Evolutionary conservation across 345 rosid genomes (phyloP), one percentile per base, ranked within the genome.

Genomic region (Carallia brachiata): DNA sequence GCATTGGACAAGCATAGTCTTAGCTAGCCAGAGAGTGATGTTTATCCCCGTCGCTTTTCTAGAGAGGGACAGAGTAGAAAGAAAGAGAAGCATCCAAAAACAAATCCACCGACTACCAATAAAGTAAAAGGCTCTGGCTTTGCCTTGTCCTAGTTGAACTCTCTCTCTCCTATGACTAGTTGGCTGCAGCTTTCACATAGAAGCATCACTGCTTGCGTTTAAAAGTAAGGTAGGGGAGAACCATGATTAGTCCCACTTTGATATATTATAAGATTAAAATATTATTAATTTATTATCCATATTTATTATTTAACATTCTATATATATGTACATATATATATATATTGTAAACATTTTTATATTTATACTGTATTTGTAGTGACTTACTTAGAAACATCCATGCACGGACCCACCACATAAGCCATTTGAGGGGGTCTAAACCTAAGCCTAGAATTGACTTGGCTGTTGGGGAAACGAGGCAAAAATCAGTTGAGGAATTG

Each of bases 161-260:
- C 84, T 68, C 69, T 52, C 18, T 52, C 18, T 44, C 31, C 23
- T 15, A 7, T 12, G 12, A 28, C 70, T 50, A 39, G 64, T 54
- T 70, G 67, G 54, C 60, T 13, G 67, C 68, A 54, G 53, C 65
- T 71, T 79, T 73, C 72, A 55, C 59, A 60, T n/a, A 55, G 30
- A 7, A 19, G 67, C 73, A 84, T 80, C 81, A 77, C 76, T 63
- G 79, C 70, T 80, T 75, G 81, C 82, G 82, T 77, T 79, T 79
- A 65, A 77, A 81, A 73, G 61, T 60, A 17, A 77, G 7, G 79
- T 75, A 73, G 63, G 36, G n/a, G 65, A 59, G 70, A 58, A 72
- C 81, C 74, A 50, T 68, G 68, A 56, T 64, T 75, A 52, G 40
- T 70, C 82, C 80, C 78, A 73, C 67, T 62, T 52, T 3, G 13